phyloP scores from a whole-genome alignment of 2,329 filamentous ascomycete species.

The Verticillium klebahnii region DNA sequence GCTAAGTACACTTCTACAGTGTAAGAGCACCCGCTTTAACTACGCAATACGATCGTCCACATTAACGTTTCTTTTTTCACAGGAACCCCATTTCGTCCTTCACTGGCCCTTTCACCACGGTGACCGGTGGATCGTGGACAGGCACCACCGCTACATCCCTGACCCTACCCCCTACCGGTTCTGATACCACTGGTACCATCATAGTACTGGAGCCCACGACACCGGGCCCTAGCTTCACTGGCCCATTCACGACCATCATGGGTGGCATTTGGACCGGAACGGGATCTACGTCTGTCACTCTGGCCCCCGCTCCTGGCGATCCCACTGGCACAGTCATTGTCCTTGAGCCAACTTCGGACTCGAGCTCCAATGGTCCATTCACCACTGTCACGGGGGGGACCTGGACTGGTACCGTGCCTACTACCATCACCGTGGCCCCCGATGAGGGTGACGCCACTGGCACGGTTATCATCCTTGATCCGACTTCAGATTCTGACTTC shows the following conservation, averaged over 20 bases:
- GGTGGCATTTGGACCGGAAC: conserved; percentile 1
- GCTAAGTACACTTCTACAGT: not conserved
- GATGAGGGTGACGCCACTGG: not conserved
- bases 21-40: not conserved
- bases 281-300: not conserved
- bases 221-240: not conserved
- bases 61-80: too few relatives aligned
- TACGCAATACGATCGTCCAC: not conserved
- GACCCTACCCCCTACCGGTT: not conserved
- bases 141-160: not conserved
- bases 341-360: not conserved
- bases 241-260: conserved; percentile 1
- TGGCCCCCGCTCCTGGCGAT: not conserved
- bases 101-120: not conserved
- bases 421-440: not conserved
- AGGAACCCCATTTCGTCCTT: not conserved
- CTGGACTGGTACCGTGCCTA: not conserved
- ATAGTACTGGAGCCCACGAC: not conserved
- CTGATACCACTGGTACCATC: not conserved
- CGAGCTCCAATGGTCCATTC: not conserved
- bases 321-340: not conserved
- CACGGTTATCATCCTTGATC: not conserved
- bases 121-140: not conserved
- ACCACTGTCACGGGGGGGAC: not conserved
- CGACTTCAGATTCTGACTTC: not conserved